A percentile compares a stretch with the other conserved stretches of the same genome.
Conservation (phyloP, 805 yeast genomes). For the Saccharomycopsis capsularis region DNA sequence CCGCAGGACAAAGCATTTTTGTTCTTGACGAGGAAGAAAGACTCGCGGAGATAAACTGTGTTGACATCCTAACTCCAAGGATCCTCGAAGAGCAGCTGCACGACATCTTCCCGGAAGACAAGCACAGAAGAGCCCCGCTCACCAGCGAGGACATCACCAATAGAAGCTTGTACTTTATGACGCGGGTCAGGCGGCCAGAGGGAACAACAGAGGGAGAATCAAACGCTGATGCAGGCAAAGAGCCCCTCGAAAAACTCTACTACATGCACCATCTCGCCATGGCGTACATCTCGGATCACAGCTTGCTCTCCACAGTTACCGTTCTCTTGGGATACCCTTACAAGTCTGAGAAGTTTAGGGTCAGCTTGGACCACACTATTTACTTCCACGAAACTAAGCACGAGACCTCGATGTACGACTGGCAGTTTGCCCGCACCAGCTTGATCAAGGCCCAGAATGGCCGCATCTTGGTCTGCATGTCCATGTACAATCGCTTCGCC, state of each 20-base stretch:
- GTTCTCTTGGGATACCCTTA: conserved; percentile 4
- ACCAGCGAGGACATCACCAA: neutral
- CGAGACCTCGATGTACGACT: conserved; percentile 4
- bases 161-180: neutral
- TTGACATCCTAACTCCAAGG: neutral
- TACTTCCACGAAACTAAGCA: conserved; percentile 4
- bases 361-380: conserved; percentile 11
- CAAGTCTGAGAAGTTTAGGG: neutral
- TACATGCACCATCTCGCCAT: conserved; percentile 7
- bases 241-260: too few species aligned
- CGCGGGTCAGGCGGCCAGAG: neutral
- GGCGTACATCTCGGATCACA: conserved; percentile 8
- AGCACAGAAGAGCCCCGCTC: neutral
- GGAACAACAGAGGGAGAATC: neutral
- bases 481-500: conserved; percentile 3
- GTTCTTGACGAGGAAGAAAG: neutral
- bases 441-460: conserved; percentile 8
- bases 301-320: neutral
- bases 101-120: neutral
- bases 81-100: neutral
- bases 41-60: neutral
- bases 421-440: neutral
- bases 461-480: neutral
- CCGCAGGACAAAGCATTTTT: neutral
- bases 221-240: neutral